Evolutionary conservation across 805 yeast genomes (phyloP), one percentile per base, ranked within the genome.

Genomic region (Wickerhamiella australiensis): DNA sequence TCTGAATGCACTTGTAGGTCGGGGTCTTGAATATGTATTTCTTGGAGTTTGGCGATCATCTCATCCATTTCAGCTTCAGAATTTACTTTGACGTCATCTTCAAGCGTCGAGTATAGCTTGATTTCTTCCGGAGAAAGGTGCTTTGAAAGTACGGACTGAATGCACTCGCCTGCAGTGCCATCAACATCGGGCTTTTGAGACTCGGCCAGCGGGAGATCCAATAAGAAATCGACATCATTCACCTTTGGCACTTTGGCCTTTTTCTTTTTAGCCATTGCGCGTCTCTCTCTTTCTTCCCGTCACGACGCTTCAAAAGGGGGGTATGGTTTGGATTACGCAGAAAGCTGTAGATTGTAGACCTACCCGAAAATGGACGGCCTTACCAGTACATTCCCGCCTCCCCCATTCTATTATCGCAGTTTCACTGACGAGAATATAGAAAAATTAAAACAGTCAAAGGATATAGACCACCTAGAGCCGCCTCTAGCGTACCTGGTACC

Each of bases 381-480:
- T 31, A 74, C 95, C 13, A 78, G 95, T 5, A 71, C 90, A 38
- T 92, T 85, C 57, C 98, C 98, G 1, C 94, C 94, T 1, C 97
- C 98, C 2, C 98, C 98, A 7, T 83, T 84, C 7, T 85, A 77
- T 60, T 75, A 78, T 56, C 76, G 78, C 61, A 77, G 73, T 58
- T 90, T 85, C 68, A 85, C 95, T 0, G 60, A 68, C 2, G 84
- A 77, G 52, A 87, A 59, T 56, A 76, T 35, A n/a, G 68, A 64
- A 18, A 72, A 70, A 59, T 66, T 74, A 25, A 61, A 64, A 11
- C 54, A 59, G 27, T 52, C 62, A 44, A 31, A 33, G 29, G 29
- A 33, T 9, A 52, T 52, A 44, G 55, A 59, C 12, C 55, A 60
- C 17, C 42, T 45, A 21, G 40, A 46, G 33, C 46, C 33, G 25